Base-by-base conservation (phyloP, 2,329 filamentous ascomycete species). In the Exophiala aquamarina region DNA sequence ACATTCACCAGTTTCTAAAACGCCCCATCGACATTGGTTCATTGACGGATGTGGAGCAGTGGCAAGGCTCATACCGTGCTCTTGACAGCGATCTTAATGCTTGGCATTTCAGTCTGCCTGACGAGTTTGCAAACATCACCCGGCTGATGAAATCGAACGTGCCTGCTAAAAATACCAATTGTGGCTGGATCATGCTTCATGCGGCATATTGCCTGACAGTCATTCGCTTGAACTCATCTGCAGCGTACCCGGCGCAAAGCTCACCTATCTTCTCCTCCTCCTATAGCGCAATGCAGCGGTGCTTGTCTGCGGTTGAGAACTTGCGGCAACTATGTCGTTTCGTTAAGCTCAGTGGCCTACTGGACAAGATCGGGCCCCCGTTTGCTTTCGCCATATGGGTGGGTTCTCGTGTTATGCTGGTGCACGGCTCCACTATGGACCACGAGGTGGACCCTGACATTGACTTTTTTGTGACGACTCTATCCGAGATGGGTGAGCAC, bases 361-460 rank as follows among this genome's bases (percentile, higher is more conserved):
- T 95, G 15, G 77, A 82, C 40, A 90, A 90, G 64, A 80, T 95
- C 13, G 91, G 91, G 0, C 90, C 90, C 0, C 90, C 89, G 0
- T 95, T 95, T 64, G 90, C 90, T 3, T 96, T 95, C 63, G 90
- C 88, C 0, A 75, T 95, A 2, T 95, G 91, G 91, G 91, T 95
- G 13, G 89, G 88, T 3, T 89, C 91, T 4, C 84, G 91, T 3
- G 76, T 95, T 3, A 75, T 95, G 4, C 82, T 95, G 7, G 91
- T 96, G 2, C 90, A 95, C 65, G 89, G 89, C 19, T 93, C 88
- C 6, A 95, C 90, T 0, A 89, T 94, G 45, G 88, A 93, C 57
- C 87, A 87, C 64, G 87, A 86, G 52, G 76, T 95, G 29, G 87
- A 87, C 47, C 82, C 86, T 1, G 86, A 89, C 52, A 88, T 95